Conservation (phyloP, 108 stramenopile genomes). For the Seminavis robusta region DNA sequence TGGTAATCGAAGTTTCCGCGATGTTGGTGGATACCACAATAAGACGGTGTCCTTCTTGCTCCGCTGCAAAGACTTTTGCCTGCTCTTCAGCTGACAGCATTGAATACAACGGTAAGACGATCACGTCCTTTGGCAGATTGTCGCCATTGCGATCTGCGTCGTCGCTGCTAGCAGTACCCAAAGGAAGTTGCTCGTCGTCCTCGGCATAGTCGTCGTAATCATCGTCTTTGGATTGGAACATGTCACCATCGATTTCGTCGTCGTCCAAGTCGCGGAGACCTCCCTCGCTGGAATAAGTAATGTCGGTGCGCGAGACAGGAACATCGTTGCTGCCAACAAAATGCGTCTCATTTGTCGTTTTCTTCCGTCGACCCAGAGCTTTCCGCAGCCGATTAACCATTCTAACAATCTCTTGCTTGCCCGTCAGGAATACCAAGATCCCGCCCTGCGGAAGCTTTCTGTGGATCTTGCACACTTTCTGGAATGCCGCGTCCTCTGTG, state of each 20-base stretch:
- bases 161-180: background rate
- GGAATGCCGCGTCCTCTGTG: constrained; percentile 62
- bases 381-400: constrained; percentile 70
- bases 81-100: constrained; percentile 91
- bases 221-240: constrained; percentile 1
- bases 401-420: constrained; percentile 90
- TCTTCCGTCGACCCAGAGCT: constrained; percentile 21
- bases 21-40: constrained; percentile 98
- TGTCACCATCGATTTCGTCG: constrained; percentile 78
- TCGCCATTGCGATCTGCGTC: constrained; percentile 11
- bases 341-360: constrained; percentile 1
- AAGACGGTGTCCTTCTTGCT: constrained; percentile 83
- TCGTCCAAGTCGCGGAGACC: constrained; percentile 80
- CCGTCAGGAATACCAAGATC: constrained; percentile 96
- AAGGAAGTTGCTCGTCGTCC: constrained; percentile 12
- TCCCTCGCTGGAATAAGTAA: background rate
- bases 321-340: constrained; percentile 2
- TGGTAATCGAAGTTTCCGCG: constrained; percentile 93
- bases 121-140: constrained; percentile 51
- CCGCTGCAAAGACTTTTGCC: constrained; percentile 85
- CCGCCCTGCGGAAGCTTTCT: constrained; percentile 87
- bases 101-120: constrained; percentile 92
- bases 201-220: constrained; percentile 29
- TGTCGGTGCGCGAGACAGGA: background rate
- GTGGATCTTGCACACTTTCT: constrained; percentile 89